Evolutionary conservation across 306 rosid genomes (phyloP), one percentile per base, ranked within the genome.

Genomic region (Casuarina equisetifolia): DNA sequence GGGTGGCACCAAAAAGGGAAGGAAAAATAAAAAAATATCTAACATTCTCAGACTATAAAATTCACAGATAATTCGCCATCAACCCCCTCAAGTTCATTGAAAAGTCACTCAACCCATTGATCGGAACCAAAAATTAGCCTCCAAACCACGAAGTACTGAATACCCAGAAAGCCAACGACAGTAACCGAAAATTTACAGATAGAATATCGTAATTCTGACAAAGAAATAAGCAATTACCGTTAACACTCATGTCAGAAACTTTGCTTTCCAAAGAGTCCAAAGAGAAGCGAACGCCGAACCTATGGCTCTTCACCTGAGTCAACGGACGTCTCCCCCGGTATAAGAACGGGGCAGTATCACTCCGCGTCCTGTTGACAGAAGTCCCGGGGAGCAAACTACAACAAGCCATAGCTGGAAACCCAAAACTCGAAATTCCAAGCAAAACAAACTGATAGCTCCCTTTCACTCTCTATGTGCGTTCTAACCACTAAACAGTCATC

Each of bases 221-320:
- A 73, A 13, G n/a, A 5, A 5, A 39, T 3, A 38, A 67, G 2
- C 43, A 74, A 79, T 66, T 82, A 95, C 97, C 99, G 35, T 92
- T 95, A 15, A 80, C 74, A 78, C 92, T 89, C 99, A 95, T 95
- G 75, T 92, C 96, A 53, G 99, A 92, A 80, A 95, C 92, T 86
- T 87, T 86, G 20, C 88, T 19, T 11, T 95, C 99, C 78, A 95
- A 85, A 75, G 99, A 95, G 53, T 95, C 97, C 76, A 95, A 86
- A 75, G 99, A 95, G 53, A 90, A 89, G 35, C 92, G 86, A 86
- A 92, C 79, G 10, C 82, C 82, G 49, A 25, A 55, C 75, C 68
- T 86, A 61, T 13, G 83, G 57, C 53, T 57, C 76, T 82, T 92
- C 4, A 40, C 62, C 54, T 74, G 76, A 58, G 76, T 36, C 66